Conservation (phyloP, 2,329 filamentous ascomycete species). For the Epichloe baconii region DNA sequence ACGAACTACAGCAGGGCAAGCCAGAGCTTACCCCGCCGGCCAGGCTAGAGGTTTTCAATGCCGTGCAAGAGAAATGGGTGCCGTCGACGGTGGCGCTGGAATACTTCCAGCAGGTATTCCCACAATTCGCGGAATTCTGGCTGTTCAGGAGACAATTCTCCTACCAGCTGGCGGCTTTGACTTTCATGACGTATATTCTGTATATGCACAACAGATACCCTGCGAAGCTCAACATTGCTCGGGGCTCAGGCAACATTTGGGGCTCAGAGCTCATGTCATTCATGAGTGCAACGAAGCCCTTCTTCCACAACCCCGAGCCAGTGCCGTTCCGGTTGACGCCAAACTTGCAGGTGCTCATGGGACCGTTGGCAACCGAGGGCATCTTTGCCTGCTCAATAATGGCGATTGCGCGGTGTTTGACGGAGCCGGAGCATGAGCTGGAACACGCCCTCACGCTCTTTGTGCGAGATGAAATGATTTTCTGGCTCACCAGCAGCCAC, state of each 20-base stretch:
- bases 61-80: slow-evolving; percentile 90
- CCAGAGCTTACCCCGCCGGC: slow-evolving; percentile 59
- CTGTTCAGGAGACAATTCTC: slow-evolving; percentile 95
- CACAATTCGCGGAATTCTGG: slow-evolving; percentile 90
- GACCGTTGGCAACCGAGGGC: slow-evolving; percentile 86
- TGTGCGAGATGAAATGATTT: slow-evolving; percentile 94
- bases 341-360: slow-evolving; percentile 92
- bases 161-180: slow-evolving; percentile 87
- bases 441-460: slow-evolving; percentile 91
- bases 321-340: slow-evolving; percentile 96
- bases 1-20: slow-evolving; percentile 37
- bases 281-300: slow-evolving; percentile 71
- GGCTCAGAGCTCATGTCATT: slow-evolving; percentile 85
- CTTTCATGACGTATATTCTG: slow-evolving; percentile 98
- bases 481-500: slow-evolving; percentile 80
- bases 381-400: slow-evolving; percentile 93
- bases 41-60: slow-evolving; percentile 80
- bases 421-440: slow-evolving; percentile 79
- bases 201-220: slow-evolving; percentile 95
- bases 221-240: slow-evolving; percentile 86
- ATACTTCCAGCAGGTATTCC: slow-evolving; percentile 81
- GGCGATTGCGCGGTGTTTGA: slow-evolving; percentile 89
- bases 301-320: slow-evolving; percentile 89
- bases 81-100: slow-evolving; percentile 69
- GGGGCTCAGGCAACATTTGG: slow-evolving; percentile 86